These are phyloP conservation scores for Pecoramyces ruminantium DNA, from an alignment of 192 early-diverging fungal species.

Conservation along the genomic window DNA sequence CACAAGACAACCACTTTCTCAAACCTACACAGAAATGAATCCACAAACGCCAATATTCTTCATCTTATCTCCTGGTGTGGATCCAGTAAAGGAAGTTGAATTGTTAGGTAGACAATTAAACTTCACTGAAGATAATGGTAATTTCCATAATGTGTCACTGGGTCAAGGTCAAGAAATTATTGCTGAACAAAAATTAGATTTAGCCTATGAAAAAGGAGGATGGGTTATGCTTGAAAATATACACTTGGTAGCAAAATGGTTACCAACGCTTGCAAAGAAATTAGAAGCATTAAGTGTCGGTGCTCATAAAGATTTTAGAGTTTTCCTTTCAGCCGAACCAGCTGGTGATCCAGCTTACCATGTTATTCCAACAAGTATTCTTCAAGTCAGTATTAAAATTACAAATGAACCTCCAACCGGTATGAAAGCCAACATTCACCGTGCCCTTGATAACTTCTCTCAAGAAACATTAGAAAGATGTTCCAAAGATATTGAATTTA, in stretches of 20 bases:
- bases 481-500: slow-evolving; percentile 48
- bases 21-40: slow-evolving; percentile 29
- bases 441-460: slow-evolving; percentile 47
- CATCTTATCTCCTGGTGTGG: slow-evolving; percentile 49
- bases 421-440: slow-evolving; percentile 49
- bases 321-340: slow-evolving; percentile 40
- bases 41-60: slow-evolving; percentile 48
- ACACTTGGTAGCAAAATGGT: slow-evolving; percentile 48
- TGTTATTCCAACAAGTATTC: slow-evolving; percentile 45
- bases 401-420: slow-evolving; percentile 52
- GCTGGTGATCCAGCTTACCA: slow-evolving; percentile 40
- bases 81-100: slow-evolving; percentile 52
- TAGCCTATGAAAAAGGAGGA: slow-evolving; percentile 39
- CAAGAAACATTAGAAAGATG: slow-evolving; percentile 42
- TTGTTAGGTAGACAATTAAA: slow-evolving; percentile 25
- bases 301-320: slow-evolving; percentile 33
- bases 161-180: slow-evolving; percentile 52
- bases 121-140: slow-evolving; percentile 32
- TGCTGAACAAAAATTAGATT: slow-evolving; percentile 43
- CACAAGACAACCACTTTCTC: slow-evolving; percentile 24
- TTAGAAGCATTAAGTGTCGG: slow-evolving; percentile 30
- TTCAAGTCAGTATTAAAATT: slow-evolving; percentile 49
- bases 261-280: slow-evolving; percentile 44
- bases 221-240: slow-evolving; percentile 59
- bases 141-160: slow-evolving; percentile 49